Percentiles rank a stretch among this genome's conserved stretches.
phyloP scores from a whole-genome alignment of 2,329 filamentous ascomycete species.

The Aspergillus japonicus region DNA sequence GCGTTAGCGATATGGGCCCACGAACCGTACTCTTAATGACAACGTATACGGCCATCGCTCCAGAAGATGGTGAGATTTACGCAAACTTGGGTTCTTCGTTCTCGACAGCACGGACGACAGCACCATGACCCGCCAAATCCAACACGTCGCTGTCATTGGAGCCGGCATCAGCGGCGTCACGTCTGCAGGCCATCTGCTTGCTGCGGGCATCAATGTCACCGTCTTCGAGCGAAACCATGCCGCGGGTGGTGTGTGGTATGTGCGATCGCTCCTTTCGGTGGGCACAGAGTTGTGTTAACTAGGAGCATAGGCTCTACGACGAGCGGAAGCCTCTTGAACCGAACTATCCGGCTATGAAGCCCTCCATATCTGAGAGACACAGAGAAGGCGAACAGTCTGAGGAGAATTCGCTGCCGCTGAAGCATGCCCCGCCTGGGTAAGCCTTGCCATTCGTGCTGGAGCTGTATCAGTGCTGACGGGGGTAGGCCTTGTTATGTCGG shows the following conservation, averaged over 20 bases:
- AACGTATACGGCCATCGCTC: not conserved
- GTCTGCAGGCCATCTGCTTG: constrained; percentile 48
- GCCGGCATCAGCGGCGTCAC: constrained; percentile 54
- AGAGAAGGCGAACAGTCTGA: not conserved
- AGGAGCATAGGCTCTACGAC: constrained; percentile 48
- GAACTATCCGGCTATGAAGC: constrained; percentile 35
- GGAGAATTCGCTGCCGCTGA: constrained; percentile 17
- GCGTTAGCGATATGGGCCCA: constrained; percentile 6
- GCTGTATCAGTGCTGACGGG: constrained; percentile 3
- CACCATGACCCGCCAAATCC: constrained; percentile 23
- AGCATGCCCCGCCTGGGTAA: constrained; percentile 54
- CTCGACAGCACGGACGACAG: constrained; percentile 5
- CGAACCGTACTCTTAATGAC: not conserved
- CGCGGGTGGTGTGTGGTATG: constrained; percentile 58
- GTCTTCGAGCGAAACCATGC: constrained; percentile 55
- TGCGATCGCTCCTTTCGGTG: not conserved
- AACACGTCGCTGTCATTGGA: constrained; percentile 49
- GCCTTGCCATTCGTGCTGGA: not conserved
- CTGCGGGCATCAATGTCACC: constrained; percentile 49
- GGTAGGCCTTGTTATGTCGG: constrained; percentile 53
- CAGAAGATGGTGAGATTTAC: not conserved
- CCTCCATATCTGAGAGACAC: constrained; percentile 15
- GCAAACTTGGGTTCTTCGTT: not conserved
- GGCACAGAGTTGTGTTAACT: not conserved
- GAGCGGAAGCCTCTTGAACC: constrained; percentile 50